Base-by-base conservation (phyloP, 2,329 filamentous ascomycete genomes). In the Colletotrichum truncatum region DNA sequence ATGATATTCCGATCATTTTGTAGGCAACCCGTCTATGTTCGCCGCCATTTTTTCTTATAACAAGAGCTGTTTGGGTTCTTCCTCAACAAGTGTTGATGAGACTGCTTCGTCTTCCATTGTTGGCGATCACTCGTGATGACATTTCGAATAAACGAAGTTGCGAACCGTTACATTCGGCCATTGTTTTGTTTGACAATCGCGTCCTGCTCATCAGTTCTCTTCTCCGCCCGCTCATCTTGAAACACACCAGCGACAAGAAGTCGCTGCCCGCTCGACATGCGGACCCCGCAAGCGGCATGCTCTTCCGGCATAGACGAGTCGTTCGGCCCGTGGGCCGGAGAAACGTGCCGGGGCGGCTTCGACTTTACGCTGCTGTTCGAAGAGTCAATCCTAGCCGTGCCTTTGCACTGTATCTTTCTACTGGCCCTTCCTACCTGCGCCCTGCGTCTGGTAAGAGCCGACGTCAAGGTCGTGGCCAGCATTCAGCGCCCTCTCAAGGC, bases 301-400 rank as follows among this genome's bases (percentile, higher is more conserved):
- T 38, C 54, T 30, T 12, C 54, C 65, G 61, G 54, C 21, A 25
- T 55, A 16, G 65, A 65, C 43, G 41, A 60, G 39, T 66, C 61
- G 10, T 52, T 67, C 61, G 65, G 61, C 25, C 62, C 65, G 38
- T 67, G 65, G 61, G 61, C 65, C 51, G 65, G 65, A 49, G 34
- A 39, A 4, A n/a, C 49, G 32, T 74, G 72, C 51, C 67, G 69
- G n/a, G 66, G 53, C n/a, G 71, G 72, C 43, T 73, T 72, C 64
- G 72, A 74, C 63, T 74, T 74, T 46, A 73, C 73, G 6, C 65
- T 74, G 9, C 62, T 74, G 3, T 74, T 73, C 54, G 70, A 74
- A 45, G 71, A 74, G 52, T 63, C 61, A 43, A 65, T 74, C 18
- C 66, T 74, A 25, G 69, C 68, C 6, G 39, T 73, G 28, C 56